phyloP scores from a whole-genome alignment of 2,329 filamentous ascomycete species.

The Pseudocercospora ulei region DNA sequence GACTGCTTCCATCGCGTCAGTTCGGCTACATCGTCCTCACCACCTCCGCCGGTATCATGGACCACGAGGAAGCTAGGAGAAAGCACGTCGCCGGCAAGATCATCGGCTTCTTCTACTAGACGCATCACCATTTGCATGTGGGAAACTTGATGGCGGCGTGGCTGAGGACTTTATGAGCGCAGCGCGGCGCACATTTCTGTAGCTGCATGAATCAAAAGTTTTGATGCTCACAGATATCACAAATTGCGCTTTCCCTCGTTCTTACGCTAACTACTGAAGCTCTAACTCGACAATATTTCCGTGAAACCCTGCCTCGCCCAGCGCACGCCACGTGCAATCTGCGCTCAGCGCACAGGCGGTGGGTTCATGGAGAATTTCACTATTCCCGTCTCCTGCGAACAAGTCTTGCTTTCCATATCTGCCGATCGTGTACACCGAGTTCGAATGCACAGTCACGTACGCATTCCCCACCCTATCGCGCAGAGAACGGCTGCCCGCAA shows the following conservation, averaged over 20 bases:
- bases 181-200: conserved; percentile 15
- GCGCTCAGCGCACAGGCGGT: conserved; percentile 5
- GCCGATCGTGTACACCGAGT: conserved; percentile 2
- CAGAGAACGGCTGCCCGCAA: conserved; percentile 4
- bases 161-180: conserved; percentile 15
- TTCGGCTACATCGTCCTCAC: conserved; percentile 99
- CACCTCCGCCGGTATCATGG: conserved; percentile 99
- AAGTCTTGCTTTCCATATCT: conserved; percentile 4
- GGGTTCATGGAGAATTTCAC: conserved; percentile 3
- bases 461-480: conserved; percentile 6
- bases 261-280: neutral
- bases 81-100: conserved; percentile 99
- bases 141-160: conserved; percentile 9
- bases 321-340: conserved; percentile 10
- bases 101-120: conserved; percentile 96
- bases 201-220: conserved; percentile 23
- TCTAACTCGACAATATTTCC: conserved; percentile 10
- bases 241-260: neutral
- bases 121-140: conserved; percentile 2
- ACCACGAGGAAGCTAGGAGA: conserved; percentile 97
- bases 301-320: conserved; percentile 6
- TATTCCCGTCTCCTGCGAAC: conserved; percentile 1
- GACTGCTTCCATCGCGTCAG: conserved; percentile 97
- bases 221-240: conserved; percentile 6
- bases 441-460: conserved; percentile 5